Conservation (phyloP, 441 rosid species). For the Bruguiera hainesii region DNA sequence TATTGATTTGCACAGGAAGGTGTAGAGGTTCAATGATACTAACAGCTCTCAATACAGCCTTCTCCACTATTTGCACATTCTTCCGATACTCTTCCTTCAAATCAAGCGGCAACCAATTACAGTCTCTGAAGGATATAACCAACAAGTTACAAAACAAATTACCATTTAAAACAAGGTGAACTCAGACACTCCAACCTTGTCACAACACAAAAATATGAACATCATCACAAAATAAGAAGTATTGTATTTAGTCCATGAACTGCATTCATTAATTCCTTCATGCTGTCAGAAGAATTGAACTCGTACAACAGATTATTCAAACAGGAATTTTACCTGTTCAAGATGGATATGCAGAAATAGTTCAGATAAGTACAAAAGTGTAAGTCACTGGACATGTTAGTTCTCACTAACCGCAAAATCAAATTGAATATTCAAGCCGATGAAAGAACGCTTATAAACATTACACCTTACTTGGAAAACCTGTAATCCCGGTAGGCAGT, state of each 20-base stretch:
- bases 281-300: too few species aligned
- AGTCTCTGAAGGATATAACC: slow-evolving; percentile 41
- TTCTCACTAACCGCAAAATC: background rate
- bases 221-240: too few species aligned
- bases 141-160: background rate
- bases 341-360: too few species aligned
- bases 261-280: too few species aligned
- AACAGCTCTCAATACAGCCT: slow-evolving; percentile 71
- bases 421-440: background rate
- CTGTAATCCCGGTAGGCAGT: slow-evolving; percentile 55
- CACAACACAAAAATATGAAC: too few species aligned
- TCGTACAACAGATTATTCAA: too few species aligned
- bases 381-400: background rate
- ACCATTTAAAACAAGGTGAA: background rate
- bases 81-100: slow-evolving; percentile 48
- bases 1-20: slow-evolving; percentile 12
- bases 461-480: slow-evolving; percentile 48
- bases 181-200: too few species aligned
- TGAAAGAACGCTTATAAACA: background rate
- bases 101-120: slow-evolving; percentile 66
- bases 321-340: too few species aligned
- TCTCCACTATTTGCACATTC: slow-evolving; percentile 52
- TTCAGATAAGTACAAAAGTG: too few species aligned
- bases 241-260: too few species aligned
- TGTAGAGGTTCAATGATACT: slow-evolving; percentile 20